These are phyloP conservation scores for Trypanosoma grayi DNA, from an alignment of 208 protist genomes.

Conservation along the genomic window DNA sequence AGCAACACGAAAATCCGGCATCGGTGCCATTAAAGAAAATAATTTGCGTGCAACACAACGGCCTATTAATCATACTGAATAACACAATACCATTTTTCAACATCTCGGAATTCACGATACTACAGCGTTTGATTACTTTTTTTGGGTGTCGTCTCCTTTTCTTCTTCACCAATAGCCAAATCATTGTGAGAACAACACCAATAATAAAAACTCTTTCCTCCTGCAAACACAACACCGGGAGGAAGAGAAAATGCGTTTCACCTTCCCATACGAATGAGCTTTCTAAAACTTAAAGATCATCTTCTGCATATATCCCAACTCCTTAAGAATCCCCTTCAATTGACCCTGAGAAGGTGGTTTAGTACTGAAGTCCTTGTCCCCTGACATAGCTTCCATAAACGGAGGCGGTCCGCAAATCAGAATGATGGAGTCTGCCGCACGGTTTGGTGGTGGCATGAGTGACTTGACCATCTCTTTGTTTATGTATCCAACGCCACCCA, in stretches of 20 bases:
- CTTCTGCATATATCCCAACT: slow-evolving; percentile 83
- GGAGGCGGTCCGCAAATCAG: slow-evolving; percentile 85
- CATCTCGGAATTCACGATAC: neutral
- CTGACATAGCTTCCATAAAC: slow-evolving; percentile 87
- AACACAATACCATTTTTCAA: too few relatives aligned
- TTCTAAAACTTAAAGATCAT: slow-evolving; percentile 92
- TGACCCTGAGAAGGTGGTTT: slow-evolving; percentile 78
- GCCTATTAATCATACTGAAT: too few relatives aligned
- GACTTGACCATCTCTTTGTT: slow-evolving; percentile 91
- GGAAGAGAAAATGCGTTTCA: slow-evolving; percentile 3
- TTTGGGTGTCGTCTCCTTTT: neutral
- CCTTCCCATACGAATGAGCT: neutral
- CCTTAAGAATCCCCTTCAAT: slow-evolving; percentile 81
- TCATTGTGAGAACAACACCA: too few relatives aligned
- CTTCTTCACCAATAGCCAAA: too few relatives aligned
- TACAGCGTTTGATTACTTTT: neutral
- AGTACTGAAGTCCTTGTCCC: slow-evolving; percentile 86
- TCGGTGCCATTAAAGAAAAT: too few relatives aligned
- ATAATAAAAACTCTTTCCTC: neutral
- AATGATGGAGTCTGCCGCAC: slow-evolving; percentile 75
- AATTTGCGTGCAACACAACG: too few relatives aligned
- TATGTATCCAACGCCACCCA: slow-evolving; percentile 86
- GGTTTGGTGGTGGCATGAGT: slow-evolving; percentile 81
- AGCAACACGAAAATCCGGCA: too few relatives aligned
- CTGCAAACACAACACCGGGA: slow-evolving; percentile 7